Evolutionary conservation across 495 filamentous ascomycete species (phyloP), one percentile per base, ranked within the genome.

Genomic region (Aspergillus heteromorphus): DNA sequence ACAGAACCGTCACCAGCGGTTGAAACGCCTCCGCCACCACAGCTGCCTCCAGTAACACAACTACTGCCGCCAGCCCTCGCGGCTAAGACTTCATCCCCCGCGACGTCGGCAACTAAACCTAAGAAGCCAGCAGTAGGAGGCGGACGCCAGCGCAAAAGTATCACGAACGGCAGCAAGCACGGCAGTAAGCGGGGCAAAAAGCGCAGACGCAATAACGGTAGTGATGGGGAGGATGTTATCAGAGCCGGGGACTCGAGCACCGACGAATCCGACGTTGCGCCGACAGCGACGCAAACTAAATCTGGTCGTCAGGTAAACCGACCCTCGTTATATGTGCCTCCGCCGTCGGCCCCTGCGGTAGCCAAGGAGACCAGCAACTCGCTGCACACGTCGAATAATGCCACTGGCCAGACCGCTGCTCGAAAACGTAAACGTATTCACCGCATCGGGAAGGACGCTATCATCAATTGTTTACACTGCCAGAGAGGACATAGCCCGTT

Each of bases 241-340:
- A 77, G 71, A 59, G 72, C 66, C 43, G 74, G 67, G 7, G 74
- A 75, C 45, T 74, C 72, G 29, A 69, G 69, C 54, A 72, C 76
- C 16, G 77, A 81, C 49, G 73, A 70, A 40, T 74, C 76, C 11
- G 70, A 76, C 34, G 72, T 81, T 40, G 76, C 78, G 14, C 77
- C 80, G 13, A 64, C 78, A 10, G 79, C 80, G 2, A 87, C 82
- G 16, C 85, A 80, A 62, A 95, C 91, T 6, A 90, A 91, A 59
- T 95, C 90, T 13, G 91, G 91, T 25, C 84, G 91, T 40, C 83
- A 87, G 42, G 82, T 95, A 8, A 82, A 84, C 58, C 89, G 87
- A 54, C 89, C 91, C 4, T 70, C 80, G 6, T 47, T 80, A 76
- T 68, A 95, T 84, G 71, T 82, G 80, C 61, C 89, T 84, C 10